Percentiles rank a stretch among this genome's conserved stretches.
These are phyloP conservation scores for Fusarium verticillioides DNA, from an alignment of 2,329 filamentous ascomycete species.

Conservation along the genomic window DNA sequence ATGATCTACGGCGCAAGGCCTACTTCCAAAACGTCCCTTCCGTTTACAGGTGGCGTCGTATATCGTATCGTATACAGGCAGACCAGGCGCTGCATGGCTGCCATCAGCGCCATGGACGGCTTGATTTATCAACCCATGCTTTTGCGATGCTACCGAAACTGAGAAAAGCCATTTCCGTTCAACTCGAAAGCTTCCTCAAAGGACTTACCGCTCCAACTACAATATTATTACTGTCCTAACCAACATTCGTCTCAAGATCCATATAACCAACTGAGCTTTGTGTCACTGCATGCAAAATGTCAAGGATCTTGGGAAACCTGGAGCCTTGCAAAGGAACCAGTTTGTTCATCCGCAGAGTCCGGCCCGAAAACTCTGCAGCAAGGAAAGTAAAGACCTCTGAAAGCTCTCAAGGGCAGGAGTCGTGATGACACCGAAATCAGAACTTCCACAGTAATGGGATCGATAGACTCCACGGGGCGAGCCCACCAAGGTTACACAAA, in stretches of 20 bases:
- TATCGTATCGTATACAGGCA: constrained; percentile 5
- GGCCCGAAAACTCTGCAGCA: constrained; percentile 67
- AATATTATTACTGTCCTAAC: neutral
- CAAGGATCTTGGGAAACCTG: constrained; percentile 51
- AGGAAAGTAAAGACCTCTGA: constrained; percentile 63
- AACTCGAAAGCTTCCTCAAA: neutral
- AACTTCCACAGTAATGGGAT: constrained; percentile 40
- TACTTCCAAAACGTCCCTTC: neutral
- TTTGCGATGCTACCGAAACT: constrained; percentile 68
- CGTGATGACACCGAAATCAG: constrained; percentile 60
- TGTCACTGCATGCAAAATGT: constrained; percentile 9
- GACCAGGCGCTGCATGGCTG: neutral
- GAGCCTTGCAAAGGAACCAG: constrained; percentile 56
- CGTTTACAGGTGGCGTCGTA: neutral
- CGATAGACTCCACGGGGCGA: neutral
- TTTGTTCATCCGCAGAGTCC: constrained; percentile 65
- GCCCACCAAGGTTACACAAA: neutral
- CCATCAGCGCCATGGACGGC: neutral
- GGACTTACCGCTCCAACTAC: neutral
- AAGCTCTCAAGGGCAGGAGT: constrained; percentile 61
- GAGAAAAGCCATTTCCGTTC: constrained; percentile 53
- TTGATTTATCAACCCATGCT: constrained; percentile 63
- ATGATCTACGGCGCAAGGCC: constrained; percentile 58
- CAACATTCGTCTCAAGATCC: neutral
- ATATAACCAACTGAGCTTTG: neutral